Conservation (phyloP, 345 rosid species). For the Diplotaxis tenuifolia region DNA sequence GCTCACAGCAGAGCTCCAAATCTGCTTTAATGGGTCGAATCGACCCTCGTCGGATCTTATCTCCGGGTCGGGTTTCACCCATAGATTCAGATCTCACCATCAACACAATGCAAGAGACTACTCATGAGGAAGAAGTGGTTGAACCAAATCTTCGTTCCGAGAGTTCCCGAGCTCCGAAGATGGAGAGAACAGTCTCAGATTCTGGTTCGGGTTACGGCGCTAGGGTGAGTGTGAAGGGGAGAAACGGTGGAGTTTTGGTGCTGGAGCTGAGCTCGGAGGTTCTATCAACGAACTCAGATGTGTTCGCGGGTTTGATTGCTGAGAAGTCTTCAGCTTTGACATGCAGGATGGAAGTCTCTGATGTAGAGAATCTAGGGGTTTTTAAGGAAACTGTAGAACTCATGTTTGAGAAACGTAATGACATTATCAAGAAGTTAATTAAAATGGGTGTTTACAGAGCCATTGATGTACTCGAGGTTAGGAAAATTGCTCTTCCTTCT, state of each 20-base stretch:
- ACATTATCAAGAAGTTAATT: conserved; percentile 51
- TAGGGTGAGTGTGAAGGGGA: conserved; percentile 72
- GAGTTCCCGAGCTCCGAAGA: conserved; percentile 43
- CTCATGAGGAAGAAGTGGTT: conserved; percentile 15
- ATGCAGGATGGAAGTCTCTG: conserved; percentile 73
- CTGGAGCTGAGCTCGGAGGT: conserved; percentile 70
- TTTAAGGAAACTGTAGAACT: conserved; percentile 79
- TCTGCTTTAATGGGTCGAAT: conserved; percentile 67
- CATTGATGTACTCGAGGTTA: conserved; percentile 85
- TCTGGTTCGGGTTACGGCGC: conserved; percentile 47
- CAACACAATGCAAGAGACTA: conserved; percentile 31
- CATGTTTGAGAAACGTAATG: conserved; percentile 67
- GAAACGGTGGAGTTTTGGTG: conserved; percentile 60
- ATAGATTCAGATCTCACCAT: conserved; percentile 60
- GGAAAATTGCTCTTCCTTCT: not conserved
- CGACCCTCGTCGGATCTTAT: conserved; percentile 87
- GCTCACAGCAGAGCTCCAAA: conserved; percentile 72
- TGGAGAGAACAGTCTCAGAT: conserved; percentile 29
- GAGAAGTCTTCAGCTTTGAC: conserved; percentile 35
- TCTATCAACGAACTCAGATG: conserved; percentile 59
- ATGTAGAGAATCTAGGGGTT: conserved; percentile 75
- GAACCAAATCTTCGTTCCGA: conserved; percentile 37
- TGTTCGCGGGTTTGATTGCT: conserved; percentile 53
- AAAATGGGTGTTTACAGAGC: conserved; percentile 70
- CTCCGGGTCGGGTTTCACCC: conserved; percentile 95